A percentile compares a stretch with the other conserved stretches of the same genome.
Conservation (phyloP, 2,329 filamentous ascomycete species). For the Fusarium sp. region DNA sequence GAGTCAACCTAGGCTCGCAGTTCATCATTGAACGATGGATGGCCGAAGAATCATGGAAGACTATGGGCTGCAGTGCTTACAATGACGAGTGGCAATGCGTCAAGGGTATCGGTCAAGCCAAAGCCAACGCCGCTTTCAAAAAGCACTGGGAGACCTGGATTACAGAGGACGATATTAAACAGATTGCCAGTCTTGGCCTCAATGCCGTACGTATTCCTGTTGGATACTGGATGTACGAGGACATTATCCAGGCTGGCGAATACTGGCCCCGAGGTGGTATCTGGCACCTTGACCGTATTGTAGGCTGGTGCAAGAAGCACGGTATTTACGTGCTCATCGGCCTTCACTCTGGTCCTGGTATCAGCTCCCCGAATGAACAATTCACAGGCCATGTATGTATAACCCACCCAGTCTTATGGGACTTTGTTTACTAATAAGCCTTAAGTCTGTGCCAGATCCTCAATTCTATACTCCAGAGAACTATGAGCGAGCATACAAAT, state of each 20-base stretch:
- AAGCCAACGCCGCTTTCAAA: conserved; percentile 42
- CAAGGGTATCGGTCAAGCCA: conserved; percentile 42
- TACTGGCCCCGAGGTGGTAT: conserved; percentile 45
- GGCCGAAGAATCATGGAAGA: conserved; percentile 39
- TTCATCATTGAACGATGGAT: conserved; percentile 50
- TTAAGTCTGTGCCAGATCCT: conserved; percentile 40
- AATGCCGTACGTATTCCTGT: conserved; percentile 48
- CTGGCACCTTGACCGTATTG: conserved; percentile 45
- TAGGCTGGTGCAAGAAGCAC: conserved; percentile 45
- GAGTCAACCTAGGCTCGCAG: conserved; percentile 48
- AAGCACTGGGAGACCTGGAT: conserved; percentile 48
- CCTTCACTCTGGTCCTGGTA: conserved; percentile 44
- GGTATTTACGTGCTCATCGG: conserved; percentile 47
- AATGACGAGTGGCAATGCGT: conserved; percentile 49
- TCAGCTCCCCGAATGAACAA: conserved; percentile 42
- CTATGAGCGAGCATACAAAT: conserved; percentile 66
- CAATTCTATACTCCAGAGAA: conserved; percentile 70
- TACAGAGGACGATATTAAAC: conserved; percentile 40
- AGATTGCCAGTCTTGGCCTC: conserved; percentile 43
- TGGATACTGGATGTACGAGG: conserved; percentile 48
- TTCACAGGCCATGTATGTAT: conserved; percentile 47
- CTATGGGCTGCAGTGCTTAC: conserved; percentile 45
- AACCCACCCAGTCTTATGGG: fast-evolving
- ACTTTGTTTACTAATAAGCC: fast-evolving
- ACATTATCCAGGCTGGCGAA: conserved; percentile 40